A percentile compares a stretch with the other conserved stretches of the same genome.
phyloP scores from a whole-genome alignment of 305 asterid species.

The Fraxinus latifolia region DNA sequence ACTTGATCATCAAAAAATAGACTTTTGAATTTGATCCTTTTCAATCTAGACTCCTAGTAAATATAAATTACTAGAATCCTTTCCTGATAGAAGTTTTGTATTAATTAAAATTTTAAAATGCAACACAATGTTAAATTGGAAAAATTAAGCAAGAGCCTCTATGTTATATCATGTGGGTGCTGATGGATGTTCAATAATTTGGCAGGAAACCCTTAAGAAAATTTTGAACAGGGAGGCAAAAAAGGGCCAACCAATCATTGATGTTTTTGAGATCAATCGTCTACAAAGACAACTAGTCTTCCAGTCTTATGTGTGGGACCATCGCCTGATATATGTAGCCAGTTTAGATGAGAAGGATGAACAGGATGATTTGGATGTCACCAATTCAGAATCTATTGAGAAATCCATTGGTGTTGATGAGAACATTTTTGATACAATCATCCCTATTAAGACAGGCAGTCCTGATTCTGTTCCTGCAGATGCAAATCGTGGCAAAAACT shows the following conservation, averaged over 20 bases:
- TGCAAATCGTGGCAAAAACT: slow-evolving; percentile 37
- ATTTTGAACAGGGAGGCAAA: slow-evolving; percentile 51
- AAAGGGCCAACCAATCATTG: slow-evolving; percentile 62
- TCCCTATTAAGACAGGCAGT: slow-evolving; percentile 32
- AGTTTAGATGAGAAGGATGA: slow-evolving; percentile 38
- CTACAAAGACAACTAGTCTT: slow-evolving; percentile 68
- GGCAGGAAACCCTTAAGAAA: slow-evolving; percentile 68
- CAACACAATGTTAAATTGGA: not conserved
- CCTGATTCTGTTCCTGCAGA: slow-evolving; percentile 32
- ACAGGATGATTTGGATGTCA: slow-evolving; percentile 31
- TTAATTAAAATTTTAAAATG: not conserved
- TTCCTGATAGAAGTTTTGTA: not conserved
- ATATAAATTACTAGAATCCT: not conserved
- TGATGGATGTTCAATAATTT: slow-evolving; percentile 25
- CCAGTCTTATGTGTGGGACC: slow-evolving; percentile 94
- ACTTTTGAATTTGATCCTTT: not conserved
- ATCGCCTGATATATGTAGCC: slow-evolving; percentile 62
- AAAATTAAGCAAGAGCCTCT: not conserved
- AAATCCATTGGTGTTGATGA: slow-evolving; percentile 36
- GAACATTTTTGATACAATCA: slow-evolving; percentile 30
- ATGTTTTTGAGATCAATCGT: slow-evolving; percentile 78
- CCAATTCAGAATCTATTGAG: slow-evolving; percentile 38
- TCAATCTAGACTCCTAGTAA: not conserved
- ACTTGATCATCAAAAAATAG: not conserved
- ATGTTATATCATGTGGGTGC: slow-evolving; percentile 1